Conservation (phyloP, 352 stramenopile species). For the Globisporangium paroecandrum region DNA sequence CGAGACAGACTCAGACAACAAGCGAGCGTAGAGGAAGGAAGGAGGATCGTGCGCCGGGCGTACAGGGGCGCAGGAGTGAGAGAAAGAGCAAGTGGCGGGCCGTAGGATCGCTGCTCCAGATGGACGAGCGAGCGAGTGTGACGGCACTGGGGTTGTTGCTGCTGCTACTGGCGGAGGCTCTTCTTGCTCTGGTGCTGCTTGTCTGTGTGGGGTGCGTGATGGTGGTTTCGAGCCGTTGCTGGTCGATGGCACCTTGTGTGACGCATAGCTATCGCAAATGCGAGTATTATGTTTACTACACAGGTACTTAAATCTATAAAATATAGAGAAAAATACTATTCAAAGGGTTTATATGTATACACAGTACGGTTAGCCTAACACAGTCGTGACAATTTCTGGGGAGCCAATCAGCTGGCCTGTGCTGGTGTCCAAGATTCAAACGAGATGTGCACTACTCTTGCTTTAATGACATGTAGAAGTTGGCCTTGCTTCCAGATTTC, state of each 20-base stretch:
- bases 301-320: background rate
- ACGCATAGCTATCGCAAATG: background rate
- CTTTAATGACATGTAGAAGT: slow-evolving; percentile 5
- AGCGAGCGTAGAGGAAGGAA: background rate
- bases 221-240: slow-evolving; percentile 3
- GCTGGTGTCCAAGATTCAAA: slow-evolving; percentile 7
- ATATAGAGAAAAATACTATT: background rate
- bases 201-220: background rate
- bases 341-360: background rate
- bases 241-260: background rate
- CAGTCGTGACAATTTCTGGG: background rate
- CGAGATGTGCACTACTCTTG: background rate
- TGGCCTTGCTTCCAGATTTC: background rate
- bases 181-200: background rate
- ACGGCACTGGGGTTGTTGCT: background rate
- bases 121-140: background rate
- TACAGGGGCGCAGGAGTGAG: background rate
- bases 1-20: background rate
- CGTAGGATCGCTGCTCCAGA: no score
- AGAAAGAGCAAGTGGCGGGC: background rate
- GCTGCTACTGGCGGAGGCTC: background rate
- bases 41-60: background rate
- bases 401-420: background rate
- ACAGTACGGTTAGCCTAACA: background rate
- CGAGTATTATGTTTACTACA: background rate